Evolutionary conservation across 305 asterid genomes (phyloP), one percentile per base, ranked within the genome.

Genomic region (Fraxinus paxiana): DNA sequence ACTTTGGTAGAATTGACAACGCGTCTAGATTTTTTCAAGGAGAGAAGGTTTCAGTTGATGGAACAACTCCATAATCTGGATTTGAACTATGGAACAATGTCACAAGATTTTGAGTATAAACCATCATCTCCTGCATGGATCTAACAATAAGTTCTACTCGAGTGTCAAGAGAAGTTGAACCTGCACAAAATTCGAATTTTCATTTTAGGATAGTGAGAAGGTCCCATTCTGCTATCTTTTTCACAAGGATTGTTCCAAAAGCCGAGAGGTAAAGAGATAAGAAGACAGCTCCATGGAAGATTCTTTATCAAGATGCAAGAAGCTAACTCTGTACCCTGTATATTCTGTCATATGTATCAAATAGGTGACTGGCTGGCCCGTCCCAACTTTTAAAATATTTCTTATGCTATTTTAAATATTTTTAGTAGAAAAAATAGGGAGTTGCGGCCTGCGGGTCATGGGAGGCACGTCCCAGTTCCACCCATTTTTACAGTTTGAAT

Each of bases 11-110:
- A 95, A 84, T 54, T 95, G 85, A 95, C 98, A 5, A 87, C 98
- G 3, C 98, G 97, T 41, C 92, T 95, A 13, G 98, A 92, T 84
- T 95, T 93, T 89, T 95, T 95, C 88, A 95, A 93, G 91, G 98
- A 95, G 80, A 83, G 98, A 80, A 90, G 98, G 82, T 93, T 98
- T 31, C 98, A 95, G 87, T 85, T 95, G 87, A 95, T 95, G 97
- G 98, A 93, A 80, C 98, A 95, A 74, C 98, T 95, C 78, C 97
- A 95, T 83, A 93, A 76, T 85, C 88, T 95, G 26, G 98, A 95
- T 84, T 76, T 92, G 73, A 92, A 90, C 90, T 86, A 91, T 75
- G 96, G 88, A 78, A 61, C 90, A 26, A 59, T 59, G 69, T 87
- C 95, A 70, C 95, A 87, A 9, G 97, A 93, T 73, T 89, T 87